Percentiles rank a stretch among this genome's conserved stretches.
These are phyloP conservation scores for Nannochloropsis salina DNA, from an alignment of 108 stramenopile genomes.

Conservation along the genomic window DNA sequence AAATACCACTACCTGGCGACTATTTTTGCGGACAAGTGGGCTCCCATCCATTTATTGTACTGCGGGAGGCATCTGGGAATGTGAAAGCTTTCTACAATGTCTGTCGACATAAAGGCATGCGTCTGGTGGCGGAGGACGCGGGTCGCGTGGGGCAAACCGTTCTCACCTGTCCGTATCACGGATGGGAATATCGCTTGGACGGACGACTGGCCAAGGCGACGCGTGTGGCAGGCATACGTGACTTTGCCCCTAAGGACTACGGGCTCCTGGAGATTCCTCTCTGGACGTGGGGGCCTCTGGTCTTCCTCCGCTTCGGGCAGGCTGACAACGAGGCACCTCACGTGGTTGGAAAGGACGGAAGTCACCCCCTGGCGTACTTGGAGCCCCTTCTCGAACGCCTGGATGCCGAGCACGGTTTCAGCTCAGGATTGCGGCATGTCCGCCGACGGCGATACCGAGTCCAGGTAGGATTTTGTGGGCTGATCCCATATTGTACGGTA, in stretches of 20 bases:
- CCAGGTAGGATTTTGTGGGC: background rate
- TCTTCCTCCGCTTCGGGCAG: conserved; percentile 30
- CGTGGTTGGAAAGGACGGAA: conserved; percentile 23
- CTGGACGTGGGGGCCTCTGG: conserved; percentile 27
- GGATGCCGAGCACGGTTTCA: conserved; percentile 13
- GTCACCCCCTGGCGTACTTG: conserved; percentile 24
- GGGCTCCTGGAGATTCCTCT: conserved; percentile 24
- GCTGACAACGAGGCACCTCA: background rate
- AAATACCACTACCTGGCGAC: background rate
- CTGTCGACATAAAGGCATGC: conserved; percentile 2
- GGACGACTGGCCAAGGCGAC: conserved; percentile 51
- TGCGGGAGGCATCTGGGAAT: background rate
- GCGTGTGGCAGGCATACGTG: conserved; percentile 38
- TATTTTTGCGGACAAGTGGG: conserved; percentile 14
- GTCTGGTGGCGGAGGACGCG: background rate
- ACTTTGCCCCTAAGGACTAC: conserved; percentile 44
- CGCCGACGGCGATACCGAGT: background rate
- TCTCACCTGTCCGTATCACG: conserved; percentile 53
- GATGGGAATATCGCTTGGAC: conserved; percentile 50
- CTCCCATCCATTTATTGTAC: conserved; percentile 13
- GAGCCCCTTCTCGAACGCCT: conserved; percentile 26
- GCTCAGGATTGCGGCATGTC: conserved; percentile 8
- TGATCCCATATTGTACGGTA: background rate
- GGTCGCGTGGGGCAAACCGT: background rate
- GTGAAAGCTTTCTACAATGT: background rate